phyloP scores from a whole-genome alignment of 2,329 filamentous ascomycete species.

The Fusarium duplospermum region DNA sequence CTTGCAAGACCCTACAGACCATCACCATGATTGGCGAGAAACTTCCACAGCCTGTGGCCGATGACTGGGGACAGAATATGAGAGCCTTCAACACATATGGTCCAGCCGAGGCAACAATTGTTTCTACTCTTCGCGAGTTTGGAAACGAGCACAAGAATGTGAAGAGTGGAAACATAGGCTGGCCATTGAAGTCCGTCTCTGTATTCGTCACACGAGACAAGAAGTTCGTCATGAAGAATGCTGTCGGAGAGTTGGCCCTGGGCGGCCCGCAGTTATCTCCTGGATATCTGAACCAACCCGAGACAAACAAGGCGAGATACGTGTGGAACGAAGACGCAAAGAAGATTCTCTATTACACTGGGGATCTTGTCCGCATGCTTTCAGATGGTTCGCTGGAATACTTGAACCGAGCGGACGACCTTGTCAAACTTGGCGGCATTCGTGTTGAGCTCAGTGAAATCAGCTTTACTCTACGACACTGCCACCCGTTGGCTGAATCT shows the following conservation, averaged over 20 bases:
- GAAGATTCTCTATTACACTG: slow-evolving; percentile 48
- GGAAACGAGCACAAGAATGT: slow-evolving; percentile 31
- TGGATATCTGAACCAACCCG: slow-evolving; percentile 33
- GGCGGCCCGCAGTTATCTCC: slow-evolving; percentile 62
- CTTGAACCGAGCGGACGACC: slow-evolving; percentile 35
- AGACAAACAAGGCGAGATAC: slow-evolving; percentile 35
- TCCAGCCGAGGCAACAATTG: slow-evolving; percentile 43
- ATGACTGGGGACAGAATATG: slow-evolving; percentile 57
- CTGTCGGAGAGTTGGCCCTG: slow-evolving; percentile 70
- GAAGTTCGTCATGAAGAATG: slow-evolving; percentile 63
- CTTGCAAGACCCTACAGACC: slow-evolving; percentile 60
- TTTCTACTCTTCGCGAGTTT: slow-evolving; percentile 44
- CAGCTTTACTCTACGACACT: slow-evolving; percentile 28
- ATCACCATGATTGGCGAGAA: slow-evolving; percentile 72
- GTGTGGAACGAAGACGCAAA: slow-evolving; percentile 18
- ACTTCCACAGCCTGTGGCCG: slow-evolving; percentile 67
- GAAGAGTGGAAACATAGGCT: slow-evolving; percentile 43
- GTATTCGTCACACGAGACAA: slow-evolving; percentile 14
- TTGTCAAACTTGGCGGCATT: slow-evolving; percentile 42
- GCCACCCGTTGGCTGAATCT: slow-evolving; percentile 2
- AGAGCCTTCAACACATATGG: slow-evolving; percentile 44
- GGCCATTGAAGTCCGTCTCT: slow-evolving; percentile 29
- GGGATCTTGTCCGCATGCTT: slow-evolving; percentile 46
- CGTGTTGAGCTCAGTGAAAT: slow-evolving; percentile 45
- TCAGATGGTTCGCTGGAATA: slow-evolving; percentile 39